Evolutionary conservation across 305 asterid species (phyloP).

Genomic region (Andrographis paniculata): DNA sequence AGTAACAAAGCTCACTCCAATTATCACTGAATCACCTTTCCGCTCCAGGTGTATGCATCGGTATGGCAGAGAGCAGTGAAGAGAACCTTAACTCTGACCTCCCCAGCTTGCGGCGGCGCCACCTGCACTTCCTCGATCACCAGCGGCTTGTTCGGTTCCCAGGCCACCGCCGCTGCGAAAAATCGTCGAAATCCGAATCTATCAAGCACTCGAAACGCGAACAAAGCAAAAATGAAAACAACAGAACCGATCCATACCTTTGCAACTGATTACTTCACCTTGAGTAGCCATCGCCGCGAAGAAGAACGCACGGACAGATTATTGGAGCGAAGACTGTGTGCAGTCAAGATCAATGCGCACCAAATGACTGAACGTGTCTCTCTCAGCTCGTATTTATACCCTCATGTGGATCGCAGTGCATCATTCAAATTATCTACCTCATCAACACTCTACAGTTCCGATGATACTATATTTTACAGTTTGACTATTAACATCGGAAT

Average conservation of each 20-base stretch:
- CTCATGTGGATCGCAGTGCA: no score
- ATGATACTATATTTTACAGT: no score
- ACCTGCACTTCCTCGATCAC: constrained; percentile 97
- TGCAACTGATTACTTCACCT: constrained; percentile 97
- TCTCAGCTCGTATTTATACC: no score
- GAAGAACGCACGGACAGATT: neutral
- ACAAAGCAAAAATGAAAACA: neutral
- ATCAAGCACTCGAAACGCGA: constrained; percentile 8
- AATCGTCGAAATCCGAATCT: constrained; percentile 2
- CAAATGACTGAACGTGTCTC: neutral
- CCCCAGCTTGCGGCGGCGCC: constrained; percentile 97
- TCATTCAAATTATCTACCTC: no score
- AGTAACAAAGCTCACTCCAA: no score
- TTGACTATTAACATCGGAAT: no score
- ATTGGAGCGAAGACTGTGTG: neutral
- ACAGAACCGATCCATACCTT: constrained; percentile 38
- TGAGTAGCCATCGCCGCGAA: constrained; percentile 48
- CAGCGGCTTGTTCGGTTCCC: constrained; percentile 97
- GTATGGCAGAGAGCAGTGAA: constrained; percentile 95
- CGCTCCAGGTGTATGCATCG: constrained; percentile 97
- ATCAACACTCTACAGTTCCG: no score
- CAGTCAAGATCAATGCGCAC: no score
- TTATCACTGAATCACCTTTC: constrained; percentile 44
- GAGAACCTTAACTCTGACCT: constrained; percentile 77
- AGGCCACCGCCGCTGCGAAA: constrained; percentile 90